Evolutionary conservation across 768 basidiomycete genomes (phyloP).

Genomic region (Pulveroboletus sp.): DNA sequence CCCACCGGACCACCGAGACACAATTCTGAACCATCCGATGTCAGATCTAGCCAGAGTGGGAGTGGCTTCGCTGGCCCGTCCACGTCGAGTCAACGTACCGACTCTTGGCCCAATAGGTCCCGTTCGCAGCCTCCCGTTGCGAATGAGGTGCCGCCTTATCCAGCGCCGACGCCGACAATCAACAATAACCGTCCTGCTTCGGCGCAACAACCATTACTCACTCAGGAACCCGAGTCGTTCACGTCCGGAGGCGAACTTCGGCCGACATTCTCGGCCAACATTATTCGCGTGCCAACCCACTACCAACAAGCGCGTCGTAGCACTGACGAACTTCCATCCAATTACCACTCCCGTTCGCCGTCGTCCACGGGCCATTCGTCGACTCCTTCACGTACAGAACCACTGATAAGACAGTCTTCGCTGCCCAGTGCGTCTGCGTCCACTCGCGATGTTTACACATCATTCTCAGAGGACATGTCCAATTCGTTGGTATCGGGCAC

Average conservation of each 20-base stretch:
- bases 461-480: slow-evolving; percentile 27
- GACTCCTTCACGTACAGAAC: slow-evolving; percentile 18
- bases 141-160: slow-evolving; percentile 24
- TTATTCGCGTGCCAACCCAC: slow-evolving; percentile 65
- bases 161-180: slow-evolving; percentile 26
- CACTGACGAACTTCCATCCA: slow-evolving; percentile 20
- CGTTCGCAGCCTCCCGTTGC: slow-evolving; percentile 20
- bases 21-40: slow-evolving; percentile 21
- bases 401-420: slow-evolving; percentile 25
- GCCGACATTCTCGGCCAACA: slow-evolving; percentile 64
- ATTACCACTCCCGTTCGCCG: slow-evolving; percentile 23
- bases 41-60: slow-evolving; percentile 7
- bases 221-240: slow-evolving; percentile 41
- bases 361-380: slow-evolving; percentile 16
- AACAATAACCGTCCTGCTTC: slow-evolving; percentile 11
- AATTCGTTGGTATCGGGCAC: slow-evolving; percentile 17
- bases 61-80: slow-evolving; percentile 15
- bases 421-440: slow-evolving; percentile 23
- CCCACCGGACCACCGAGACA: slow-evolving; percentile 22
- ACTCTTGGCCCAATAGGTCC: slow-evolving; percentile 18
- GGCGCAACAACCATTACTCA: slow-evolving; percentile 12
- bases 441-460: slow-evolving; percentile 16
- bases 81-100: slow-evolving; percentile 17
- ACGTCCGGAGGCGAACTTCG: slow-evolving; percentile 51
- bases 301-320: slow-evolving; percentile 37